Base-by-base conservation (phyloP, 345 rosid genomes). In the Kandelia obovata region DNA sequence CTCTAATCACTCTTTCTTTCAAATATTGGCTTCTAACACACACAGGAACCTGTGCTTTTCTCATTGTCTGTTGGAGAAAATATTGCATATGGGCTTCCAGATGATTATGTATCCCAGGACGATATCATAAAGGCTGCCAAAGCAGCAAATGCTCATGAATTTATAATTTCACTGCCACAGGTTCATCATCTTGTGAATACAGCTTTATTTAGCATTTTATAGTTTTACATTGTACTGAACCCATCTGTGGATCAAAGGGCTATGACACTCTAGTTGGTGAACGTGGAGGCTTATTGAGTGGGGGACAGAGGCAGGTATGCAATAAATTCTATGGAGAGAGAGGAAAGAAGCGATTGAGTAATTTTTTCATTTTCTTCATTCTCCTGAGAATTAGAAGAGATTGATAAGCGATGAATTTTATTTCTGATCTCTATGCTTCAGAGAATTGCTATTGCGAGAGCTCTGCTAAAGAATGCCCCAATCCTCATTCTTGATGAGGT, bases 81-180 rank as follows among this genome's bases (percentile, higher is more conserved):
- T 73, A 91, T 94, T 71, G 98, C 97, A 34, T 94, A 94, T 78
- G 98, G 98, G 70, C 97, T 89, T 75, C 98, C 98, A 5, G 95
- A 94, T 79, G 91, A 84, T 63, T 65, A 84, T 28, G 96, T 94
- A 61, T 94, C 96, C 64, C 89, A 91, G 80, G 90, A 91, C 53
- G 90, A 89, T 67, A 88, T 94, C 71, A 86, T 94, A 72, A 89
- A 86, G 82, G 97, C 98, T 53, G 96, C 97, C 69, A 91, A 91
- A 81, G 96, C 96, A 30, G 96, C 98, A 76, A 94, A 94, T 81
- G 98, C 98, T 80, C 98, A 94, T 69, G 97, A 94, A 46, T 94
- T 94, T 71, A 89, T 94, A 76, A 84, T 94, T 71, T 86, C 97
- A 62, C 97, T 94, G 77, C 97, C 98, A 15, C 95, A 89, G 95